Evolutionary conservation across 495 filamentous ascomycete genomes (phyloP), one percentile per base, ranked within the genome.

Genomic region (Neurospora sp.): DNA sequence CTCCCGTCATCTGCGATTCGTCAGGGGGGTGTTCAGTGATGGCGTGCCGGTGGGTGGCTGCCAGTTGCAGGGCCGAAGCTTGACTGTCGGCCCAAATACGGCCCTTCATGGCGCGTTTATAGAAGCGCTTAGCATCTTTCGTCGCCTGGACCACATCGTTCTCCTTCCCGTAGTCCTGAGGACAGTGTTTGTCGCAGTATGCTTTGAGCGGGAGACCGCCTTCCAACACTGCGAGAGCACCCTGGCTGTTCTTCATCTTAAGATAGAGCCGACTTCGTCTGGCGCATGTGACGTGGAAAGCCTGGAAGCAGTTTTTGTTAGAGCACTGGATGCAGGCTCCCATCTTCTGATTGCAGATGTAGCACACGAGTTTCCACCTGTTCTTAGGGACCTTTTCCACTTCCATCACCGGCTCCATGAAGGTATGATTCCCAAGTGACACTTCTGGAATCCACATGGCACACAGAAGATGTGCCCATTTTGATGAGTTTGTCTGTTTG

Each of bases 361-460:
- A 99, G 83, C 96, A 99, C 38, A 88, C 89, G 74, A 99, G 83
- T 82, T 93, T 95, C 95, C 95, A 98, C 76, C 96, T 88, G 69
- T 90, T 92, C 79, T 91, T 94, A 5, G 96, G 96, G 8, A 99
- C 94, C 80, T 97, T 97, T 78, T 98, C 96, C 73, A 99, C 92
- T 73, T 98, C 96, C 84, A 95, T 94, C 69, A 99, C 94, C 1
- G 96, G 96, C 79, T 99, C 96, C 93, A 98, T 98, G 78, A 97
- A 94, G 20, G 94, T 96, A 11, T 92, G 90, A 76, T 99, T 99
- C n/a, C 93, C 96, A 31, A 99, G 87, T 9, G 91, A 92, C 12
- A 98, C 92, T 81, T 99, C 96, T 3, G 96, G 95, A 77, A 99
- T 98, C 96, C 96, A 99, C 80, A 98, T 93, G 38, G 96, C 93